A percentile compares a stretch with the other conserved stretches of the same genome.
Conservation (phyloP, 164 flowering plant species). For the Hamamelis virginiana region DNA sequence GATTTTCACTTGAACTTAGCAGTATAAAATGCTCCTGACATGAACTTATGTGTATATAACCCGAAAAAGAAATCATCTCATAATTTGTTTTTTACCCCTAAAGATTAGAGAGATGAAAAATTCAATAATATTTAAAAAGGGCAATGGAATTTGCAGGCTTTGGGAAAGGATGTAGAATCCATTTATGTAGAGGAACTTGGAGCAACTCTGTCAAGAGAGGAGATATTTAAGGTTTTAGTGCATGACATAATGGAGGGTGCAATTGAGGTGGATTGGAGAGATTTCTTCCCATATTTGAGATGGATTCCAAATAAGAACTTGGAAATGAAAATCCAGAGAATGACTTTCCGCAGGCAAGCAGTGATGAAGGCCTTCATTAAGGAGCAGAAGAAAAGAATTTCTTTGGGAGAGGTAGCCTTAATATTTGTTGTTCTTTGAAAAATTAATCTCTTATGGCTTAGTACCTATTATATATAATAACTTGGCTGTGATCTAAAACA, state of each 20-base stretch:
- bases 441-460: not conserved
- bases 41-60: too few species aligned
- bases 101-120: not conserved
- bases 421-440: too few species aligned
- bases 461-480: not conserved
- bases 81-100: not conserved
- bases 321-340: slow-evolving; percentile 49
- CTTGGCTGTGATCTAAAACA: slow-evolving; percentile 22
- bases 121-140: not conserved
- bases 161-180: slow-evolving; percentile 71
- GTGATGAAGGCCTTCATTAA: slow-evolving; percentile 67
- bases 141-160: slow-evolving; percentile 43
- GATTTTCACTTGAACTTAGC: too few species aligned
- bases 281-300: slow-evolving; percentile 86
- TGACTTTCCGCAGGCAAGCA: slow-evolving; percentile 46
- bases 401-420: slow-evolving; percentile 54
- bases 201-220: slow-evolving; percentile 51
- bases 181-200: slow-evolving; percentile 79
- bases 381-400: slow-evolving; percentile 52
- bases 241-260: slow-evolving; percentile 79
- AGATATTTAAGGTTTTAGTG: slow-evolving; percentile 63
- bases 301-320: slow-evolving; percentile 82
- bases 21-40: too few species aligned
- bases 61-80: too few species aligned
- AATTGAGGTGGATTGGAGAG: slow-evolving; percentile 95